Evolutionary conservation across 2,329 filamentous ascomycete species (phyloP), one percentile per base, ranked within the genome.

Genomic region (Metarhizium guizhouense): DNA sequence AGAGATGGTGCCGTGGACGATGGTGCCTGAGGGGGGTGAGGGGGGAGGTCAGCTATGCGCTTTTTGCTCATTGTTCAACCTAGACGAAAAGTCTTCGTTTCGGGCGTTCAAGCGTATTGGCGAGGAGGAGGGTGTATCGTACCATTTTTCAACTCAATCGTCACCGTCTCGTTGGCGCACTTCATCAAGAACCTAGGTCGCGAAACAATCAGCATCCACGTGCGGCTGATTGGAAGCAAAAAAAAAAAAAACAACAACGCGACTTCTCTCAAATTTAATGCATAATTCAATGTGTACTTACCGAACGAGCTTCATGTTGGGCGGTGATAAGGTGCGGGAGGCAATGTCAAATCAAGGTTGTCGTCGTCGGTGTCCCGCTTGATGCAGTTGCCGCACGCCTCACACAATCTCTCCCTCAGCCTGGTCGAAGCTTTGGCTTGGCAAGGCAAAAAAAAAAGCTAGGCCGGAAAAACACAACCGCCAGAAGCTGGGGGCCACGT

Each of bases 111-210:
- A 53, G 30, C 42, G n/a, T 18, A 40, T 42, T 6, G 36, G n/a
- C 11, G 36, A 4, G 30, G 52, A 40, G 32, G n/a, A 34, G 45
- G 34, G 20, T 8, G 18, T 29, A 47, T 13, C 72, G 49, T 78
- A 94, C 92, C 94, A 83, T 97, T 97, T 75, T 99, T 99, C 64
- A 99, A 81, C 75, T 99, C 94, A 73, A 99, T 89, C 48, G 93
- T 97, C 67, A 97, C 94, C 67, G 94, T 96, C 79, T 99, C 94
- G 74, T 96, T 97, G 74, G 89, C 86, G 75, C 93, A 97, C 81
- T 99, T 99, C 93, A 97, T 97, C 65, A 99, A 80, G 74, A 99
- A 99, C 72, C 94, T 97, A 73, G 34, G 34, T 25, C 51, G 51
- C 29, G 34, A 42, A 8, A 16, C 32, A 34, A 47, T 56, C 32